Percentiles rank a stretch among this genome's conserved stretches.
Evolutionary conservation across 192 early-diverging fungal species (phyloP).

Genomic region (Obelidium mucronatum): DNA sequence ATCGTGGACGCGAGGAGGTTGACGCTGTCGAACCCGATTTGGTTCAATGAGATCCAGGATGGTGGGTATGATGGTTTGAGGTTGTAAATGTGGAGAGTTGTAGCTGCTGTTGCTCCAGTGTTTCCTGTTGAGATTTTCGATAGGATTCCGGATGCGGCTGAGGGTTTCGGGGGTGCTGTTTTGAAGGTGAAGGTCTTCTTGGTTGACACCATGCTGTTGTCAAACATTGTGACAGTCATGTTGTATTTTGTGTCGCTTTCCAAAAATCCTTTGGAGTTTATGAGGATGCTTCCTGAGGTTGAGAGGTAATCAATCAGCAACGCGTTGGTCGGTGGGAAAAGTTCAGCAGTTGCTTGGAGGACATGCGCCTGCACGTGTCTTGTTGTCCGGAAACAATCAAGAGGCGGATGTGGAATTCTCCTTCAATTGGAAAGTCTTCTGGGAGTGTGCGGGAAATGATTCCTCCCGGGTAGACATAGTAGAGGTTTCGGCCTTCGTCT

Average conservation of each 20-base stretch:
- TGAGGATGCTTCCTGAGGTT: conserved; percentile 15
- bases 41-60: conserved; percentile 22
- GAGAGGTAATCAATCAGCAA: conserved; percentile 20
- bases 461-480: conserved; percentile 28
- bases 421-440: conserved; percentile 4
- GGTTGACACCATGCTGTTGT: conserved; percentile 23
- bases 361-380: conserved; percentile 21
- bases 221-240: conserved; percentile 30
- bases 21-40: conserved; percentile 33
- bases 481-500: conserved; percentile 19
- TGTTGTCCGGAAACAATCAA: conserved; percentile 33
- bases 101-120: neutral
- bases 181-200: conserved; percentile 12
- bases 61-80: conserved; percentile 31
- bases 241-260: conserved; percentile 16
- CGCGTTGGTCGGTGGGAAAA: neutral
- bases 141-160: neutral
- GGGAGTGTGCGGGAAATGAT: conserved; percentile 13
- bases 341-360: conserved; percentile 16
- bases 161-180: conserved; percentile 5
- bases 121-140: neutral
- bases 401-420: conserved; percentile 22
- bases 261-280: neutral
- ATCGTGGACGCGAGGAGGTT: conserved; percentile 23
- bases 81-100: conserved; percentile 25